Percentiles rank a stretch among this genome's conserved stretches.
These are phyloP conservation scores for Boletus rubropictus DNA, from an alignment of 768 basidiomycete genomes.

Conservation along the genomic window DNA sequence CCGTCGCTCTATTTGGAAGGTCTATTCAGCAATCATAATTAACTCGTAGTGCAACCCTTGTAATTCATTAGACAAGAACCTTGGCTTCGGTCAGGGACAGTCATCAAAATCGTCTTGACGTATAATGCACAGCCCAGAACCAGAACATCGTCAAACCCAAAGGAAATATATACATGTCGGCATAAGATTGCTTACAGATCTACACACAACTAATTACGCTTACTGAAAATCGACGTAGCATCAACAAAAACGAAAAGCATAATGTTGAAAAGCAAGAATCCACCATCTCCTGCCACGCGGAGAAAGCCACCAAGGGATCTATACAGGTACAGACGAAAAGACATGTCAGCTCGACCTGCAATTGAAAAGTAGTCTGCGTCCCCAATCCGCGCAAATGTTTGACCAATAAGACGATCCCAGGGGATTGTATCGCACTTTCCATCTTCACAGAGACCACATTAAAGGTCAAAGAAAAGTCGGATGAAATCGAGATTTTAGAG, in stretches of 20 bases:
- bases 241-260: constrained; percentile 6
- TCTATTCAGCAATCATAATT: background rate
- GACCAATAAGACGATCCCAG: constrained; percentile 29
- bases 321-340: background rate
- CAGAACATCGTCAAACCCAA: background rate
- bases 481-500: constrained; percentile 13
- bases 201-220: constrained; percentile 5
- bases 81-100: no score
- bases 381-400: constrained; percentile 22
- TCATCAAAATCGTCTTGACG: no score
- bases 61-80: no score
- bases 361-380: constrained; percentile 18
- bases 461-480: constrained; percentile 29
- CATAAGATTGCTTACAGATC: background rate
- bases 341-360: constrained; percentile 6
- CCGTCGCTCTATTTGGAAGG: constrained; percentile 13
- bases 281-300: background rate
- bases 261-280: background rate
- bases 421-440: constrained; percentile 12
- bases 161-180: background rate
- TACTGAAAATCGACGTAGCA: constrained; percentile 1
- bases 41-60: no score
- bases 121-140: background rate
- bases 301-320: background rate
- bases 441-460: constrained; percentile 20